Evolutionary conservation across 257 asterid genomes (phyloP), one percentile per base, ranked within the genome.

Genomic region (Lycium barbarum): DNA sequence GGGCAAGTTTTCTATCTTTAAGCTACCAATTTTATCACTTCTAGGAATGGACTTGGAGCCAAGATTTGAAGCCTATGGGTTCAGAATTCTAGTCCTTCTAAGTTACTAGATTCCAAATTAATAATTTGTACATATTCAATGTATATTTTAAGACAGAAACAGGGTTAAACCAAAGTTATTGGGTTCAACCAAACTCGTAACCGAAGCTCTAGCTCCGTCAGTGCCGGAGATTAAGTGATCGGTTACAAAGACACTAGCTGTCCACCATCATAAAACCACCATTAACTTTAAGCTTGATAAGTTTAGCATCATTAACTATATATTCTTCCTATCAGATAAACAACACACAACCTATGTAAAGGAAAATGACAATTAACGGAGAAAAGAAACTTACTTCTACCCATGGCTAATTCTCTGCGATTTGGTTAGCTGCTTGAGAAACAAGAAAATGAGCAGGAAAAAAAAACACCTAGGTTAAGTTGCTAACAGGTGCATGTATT

Each of bases 341-440:
- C 2, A 2, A 2, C 74, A 67, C 47, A 4, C 43, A 65, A 45
- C 18, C n/a, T 54, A 38, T 18, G 17, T 17, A 7, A 49, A 36
- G 33, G 33, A 26, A 26, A 26, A 26, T 65, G 63, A 65, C 2
- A 65, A 26, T 65, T 26, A 0, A 2, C 7, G 14, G 33, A 80
- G 5, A 0, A 18, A 40, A 40, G 10, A 22, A 13, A 0, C 97
- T 90, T 90, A 93, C 98, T 94, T 91, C 97, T 91, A 43, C 98
- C 98, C 98, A 93, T 94, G 87, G 92, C 91, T 70, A 84, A 22
- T 70, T 70, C 54, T 74, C 79, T 58, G 38, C 26, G 3, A 54
- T 45, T 26, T 62, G 83, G 22, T 84, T 68, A 7, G 88, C 89
- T 49, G 86, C 87, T 15, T 4, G 20, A 66, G 35, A 7, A 10